Base-by-base conservation (phyloP, 306 rosid genomes). In the Aeschynomene evenia region DNA sequence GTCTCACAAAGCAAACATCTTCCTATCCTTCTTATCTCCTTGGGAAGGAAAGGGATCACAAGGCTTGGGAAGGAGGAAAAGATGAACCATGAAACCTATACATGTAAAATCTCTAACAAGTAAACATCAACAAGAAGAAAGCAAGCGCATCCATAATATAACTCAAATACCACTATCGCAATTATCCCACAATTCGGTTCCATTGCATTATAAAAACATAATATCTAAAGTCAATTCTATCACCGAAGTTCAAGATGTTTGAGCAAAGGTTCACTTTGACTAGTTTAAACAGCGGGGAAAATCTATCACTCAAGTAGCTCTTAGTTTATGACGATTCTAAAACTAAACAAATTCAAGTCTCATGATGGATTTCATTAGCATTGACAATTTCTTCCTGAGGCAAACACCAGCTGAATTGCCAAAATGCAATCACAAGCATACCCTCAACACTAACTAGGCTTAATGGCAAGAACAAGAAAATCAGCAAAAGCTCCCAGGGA, bases 381-480 rank as follows among this genome's bases (percentile, higher is more conserved):
- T 56, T 24, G 29, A 66, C 49, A 77, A 21, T 14, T 21, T 29
- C 55, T 63, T 65, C 81, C 74, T 23, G 49, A 65, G 52, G 46
- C 53, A 70, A 54, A 70, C 58, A 71, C 70, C 72, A 73, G 65
- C 86, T 63, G 68, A 84, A 75, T 77, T 29, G 78, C 77, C 74
- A 65, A 45, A 39, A 75, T 52, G 80, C 81, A 76, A 43, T 66
- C 57, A 68, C 49, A 80, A 63, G 31, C 85, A 72, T 51, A 72
- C 66, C 80, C 66, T 74, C 20, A 74, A 40, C 76, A 58, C 63
- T 61, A 80, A 42, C 83, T 73, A 77, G 55, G 55, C 81, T 58
- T 48, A 19, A 58, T 70, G 67, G 49, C 63, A 56, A 78, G 62
- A 63, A 33, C 13, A 63, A 28, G 64, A 66, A 49, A 70, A 73